Evolutionary conservation across 371 early-diverging fungal species (phyloP), one percentile per base, ranked within the genome.

Genomic region (Gilbertella persicaria): DNA sequence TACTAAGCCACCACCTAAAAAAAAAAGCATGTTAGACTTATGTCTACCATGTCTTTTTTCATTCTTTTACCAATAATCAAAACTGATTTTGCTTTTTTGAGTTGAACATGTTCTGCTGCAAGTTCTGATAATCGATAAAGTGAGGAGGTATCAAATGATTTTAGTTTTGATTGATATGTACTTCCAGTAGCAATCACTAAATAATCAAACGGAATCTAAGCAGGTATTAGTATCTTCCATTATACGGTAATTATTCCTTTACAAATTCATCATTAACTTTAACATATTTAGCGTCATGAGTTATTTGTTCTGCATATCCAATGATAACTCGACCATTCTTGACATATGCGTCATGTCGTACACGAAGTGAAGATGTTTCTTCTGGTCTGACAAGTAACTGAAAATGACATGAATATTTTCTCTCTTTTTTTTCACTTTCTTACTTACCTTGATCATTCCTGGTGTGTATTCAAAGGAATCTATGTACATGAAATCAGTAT

Each of bases 131-230:
- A 20, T 19, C 76, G 53, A 25, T 78, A 78, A 4, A 69, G 36
- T 2, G 72, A 47, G 2, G 79, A 76, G 4, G 71, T 55, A 28
- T 76, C 74, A 16, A 62, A 63, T n/a, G 77, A 71, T 45, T 76
- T 78, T 16, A 80, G 66, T 23, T 75, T 78, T 6, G 66, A 66
- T 14, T 77, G 72, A 62, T 85, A 85, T 8, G 68, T 63, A 33
- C 84, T 81, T 1, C 92, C 92, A 0, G 87, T 86, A 14, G 85
- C 84, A 24, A 92, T 66, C 4, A 86, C 82, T 35, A 88, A 61
- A 60, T 88, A 88, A 59, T 92, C 86, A 65, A 85, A 91, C 17
- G 71, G 57, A 26, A 89, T 62, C 67, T 82, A 41, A 19, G 7
- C 3, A 17, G 25, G 12, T 38, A 38, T 40, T 40, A 17, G 20